A percentile compares a stretch with the other conserved stretches of the same genome.
phyloP scores from a whole-genome alignment of 768 basidiomycete genomes.

The Termitomyces sp. region DNA sequence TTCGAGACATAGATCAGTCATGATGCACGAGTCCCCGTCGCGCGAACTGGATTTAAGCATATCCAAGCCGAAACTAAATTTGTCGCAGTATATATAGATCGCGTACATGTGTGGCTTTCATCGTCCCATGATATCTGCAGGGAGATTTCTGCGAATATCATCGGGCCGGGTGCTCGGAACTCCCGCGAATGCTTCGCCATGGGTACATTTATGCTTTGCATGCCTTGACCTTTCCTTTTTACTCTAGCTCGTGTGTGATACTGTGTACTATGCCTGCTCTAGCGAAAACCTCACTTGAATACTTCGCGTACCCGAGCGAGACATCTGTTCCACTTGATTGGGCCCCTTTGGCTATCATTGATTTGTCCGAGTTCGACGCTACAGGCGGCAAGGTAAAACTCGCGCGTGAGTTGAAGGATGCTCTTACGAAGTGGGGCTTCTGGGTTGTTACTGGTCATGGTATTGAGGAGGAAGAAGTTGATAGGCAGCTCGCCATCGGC shows the following conservation, averaged over 20 bases:
- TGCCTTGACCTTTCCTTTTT: not conserved
- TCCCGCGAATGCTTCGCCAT: not conserved
- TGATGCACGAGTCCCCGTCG: not conserved
- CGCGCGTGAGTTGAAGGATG: conserved; percentile 28
- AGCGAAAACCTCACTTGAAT: conserved; percentile 3
- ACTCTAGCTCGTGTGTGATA: not conserved
- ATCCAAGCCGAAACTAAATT: not conserved
- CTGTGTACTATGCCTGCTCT: conserved; percentile 8
- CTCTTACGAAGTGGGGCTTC: conserved; percentile 33
- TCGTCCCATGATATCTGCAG: not conserved
- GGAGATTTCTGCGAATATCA: not conserved
- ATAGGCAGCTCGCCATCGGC: conserved; percentile 28
- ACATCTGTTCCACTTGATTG: conserved; percentile 20
- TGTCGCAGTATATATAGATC: not conserved
- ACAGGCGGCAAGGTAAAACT: conserved; percentile 25
- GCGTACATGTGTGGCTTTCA: no score
- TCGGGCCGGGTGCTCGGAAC: not conserved
- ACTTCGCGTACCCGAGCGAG: not conserved
- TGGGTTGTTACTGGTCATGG: conserved; percentile 34
- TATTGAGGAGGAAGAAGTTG: conserved; percentile 29
- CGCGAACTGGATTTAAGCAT: not conserved
- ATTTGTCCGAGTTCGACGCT: conserved; percentile 27
- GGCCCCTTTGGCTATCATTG: conserved; percentile 30
- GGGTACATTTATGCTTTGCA: not conserved
- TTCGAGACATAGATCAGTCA: not conserved